phyloP scores from a whole-genome alignment of 768 basidiomycete species.

The Xanthoconium stramineum region DNA sequence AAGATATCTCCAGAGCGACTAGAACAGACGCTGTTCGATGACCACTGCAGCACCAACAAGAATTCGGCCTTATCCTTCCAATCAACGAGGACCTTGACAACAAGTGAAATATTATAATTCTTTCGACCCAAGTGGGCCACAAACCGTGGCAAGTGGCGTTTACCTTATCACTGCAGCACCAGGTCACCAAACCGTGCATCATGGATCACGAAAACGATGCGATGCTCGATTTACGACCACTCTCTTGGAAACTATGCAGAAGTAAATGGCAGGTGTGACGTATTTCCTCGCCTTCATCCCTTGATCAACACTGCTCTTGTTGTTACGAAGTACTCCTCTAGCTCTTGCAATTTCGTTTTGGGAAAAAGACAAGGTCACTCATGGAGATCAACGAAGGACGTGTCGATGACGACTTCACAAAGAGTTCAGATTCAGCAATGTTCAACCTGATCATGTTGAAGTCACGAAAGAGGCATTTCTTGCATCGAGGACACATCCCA shows the following conservation, averaged over 20 bases:
- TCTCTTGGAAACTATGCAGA: background rate
- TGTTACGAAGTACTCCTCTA: background rate
- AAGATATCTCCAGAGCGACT: background rate
- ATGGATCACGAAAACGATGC: background rate
- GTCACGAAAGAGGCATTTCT: background rate
- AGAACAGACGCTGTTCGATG: background rate
- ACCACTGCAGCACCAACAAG: no score
- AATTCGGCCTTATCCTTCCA: conserved; percentile 2
- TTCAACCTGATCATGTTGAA: background rate
- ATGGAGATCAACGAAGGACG: no score
- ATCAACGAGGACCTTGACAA: background rate
- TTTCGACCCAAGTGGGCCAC: background rate
- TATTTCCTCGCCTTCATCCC: background rate
- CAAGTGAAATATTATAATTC: background rate
- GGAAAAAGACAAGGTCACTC: background rate
- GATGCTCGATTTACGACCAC: no score
- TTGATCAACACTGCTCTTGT: no score
- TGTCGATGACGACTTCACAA: background rate
- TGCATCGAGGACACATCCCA: background rate
- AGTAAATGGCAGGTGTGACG: background rate
- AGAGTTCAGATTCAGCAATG: background rate
- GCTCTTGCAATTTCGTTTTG: background rate
- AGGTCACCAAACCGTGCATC: background rate
- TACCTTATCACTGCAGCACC: background rate
- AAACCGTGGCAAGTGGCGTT: conserved; percentile 1